A percentile compares a stretch with the other conserved stretches of the same genome.
These are phyloP conservation scores for Xylaria polymorpha DNA, from an alignment of 2,329 filamentous ascomycete species.

Conservation along the genomic window DNA sequence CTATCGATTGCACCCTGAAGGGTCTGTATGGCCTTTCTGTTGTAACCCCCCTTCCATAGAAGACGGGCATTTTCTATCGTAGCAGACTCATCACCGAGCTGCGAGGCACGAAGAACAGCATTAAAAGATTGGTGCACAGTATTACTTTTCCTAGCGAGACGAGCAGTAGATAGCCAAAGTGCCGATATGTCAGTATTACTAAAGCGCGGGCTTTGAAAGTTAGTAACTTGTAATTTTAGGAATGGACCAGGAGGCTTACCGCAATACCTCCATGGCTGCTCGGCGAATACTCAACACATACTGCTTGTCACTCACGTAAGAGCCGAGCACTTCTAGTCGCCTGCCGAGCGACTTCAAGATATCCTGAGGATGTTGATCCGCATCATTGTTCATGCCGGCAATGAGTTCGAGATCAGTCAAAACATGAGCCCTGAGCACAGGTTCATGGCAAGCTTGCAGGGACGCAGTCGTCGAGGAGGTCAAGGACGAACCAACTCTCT, in stretches of 20 bases:
- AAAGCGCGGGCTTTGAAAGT: conserved; percentile 65
- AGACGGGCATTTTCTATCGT: conserved; percentile 95
- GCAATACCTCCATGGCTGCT: conserved; percentile 84
- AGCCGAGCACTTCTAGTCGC: conserved; percentile 88
- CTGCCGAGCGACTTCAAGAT: conserved; percentile 71
- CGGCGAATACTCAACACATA: conserved; percentile 88
- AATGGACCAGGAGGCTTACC: conserved; percentile 59
- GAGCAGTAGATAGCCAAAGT: conserved; percentile 86
- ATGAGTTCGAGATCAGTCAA: conserved; percentile 89
- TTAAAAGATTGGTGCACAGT: conserved; percentile 91
- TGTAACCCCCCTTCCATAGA: conserved; percentile 92
- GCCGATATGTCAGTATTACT: conserved; percentile 80
- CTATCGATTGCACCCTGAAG: conserved; percentile 86
- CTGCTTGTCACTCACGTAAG: conserved; percentile 92
- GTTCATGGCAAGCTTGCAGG: conserved; percentile 83
- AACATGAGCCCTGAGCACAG: conserved; percentile 87
- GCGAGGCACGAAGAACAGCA: conserved; percentile 87
- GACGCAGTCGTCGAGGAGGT: conserved; percentile 82
- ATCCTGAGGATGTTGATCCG: conserved; percentile 54
- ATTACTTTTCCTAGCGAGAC: conserved; percentile 86
- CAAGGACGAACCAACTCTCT: conserved; percentile 77
- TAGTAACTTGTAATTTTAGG: conserved; percentile 44
- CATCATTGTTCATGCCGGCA: conserved; percentile 60
- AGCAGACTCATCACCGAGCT: conserved; percentile 84
- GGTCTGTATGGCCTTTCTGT: conserved; percentile 93